Base-by-base conservation (phyloP, 2,329 filamentous ascomycete species). In the Fusarium verrucosum region DNA sequence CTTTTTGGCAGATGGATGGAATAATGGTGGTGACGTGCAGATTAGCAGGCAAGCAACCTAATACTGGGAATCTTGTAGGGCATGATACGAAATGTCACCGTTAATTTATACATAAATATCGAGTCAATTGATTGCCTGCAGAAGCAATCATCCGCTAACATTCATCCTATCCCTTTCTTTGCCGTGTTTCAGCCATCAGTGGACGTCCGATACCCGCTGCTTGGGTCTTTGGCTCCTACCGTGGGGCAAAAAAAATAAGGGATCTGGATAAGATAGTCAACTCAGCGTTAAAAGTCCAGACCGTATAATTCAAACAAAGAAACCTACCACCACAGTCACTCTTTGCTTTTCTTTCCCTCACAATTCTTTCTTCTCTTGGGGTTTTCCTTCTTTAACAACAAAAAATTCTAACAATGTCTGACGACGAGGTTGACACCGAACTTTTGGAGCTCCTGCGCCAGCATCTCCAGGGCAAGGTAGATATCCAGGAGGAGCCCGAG, bases 371-470 rank as follows among this genome's bases (percentile, higher is more conserved):
- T 57, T 41, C 36, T 38, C 19, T 35, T 23, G 11, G 8, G 17
- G 25, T 17, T 28, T 30, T 32, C 13, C 30, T 25, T 45, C 17
- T 19, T 46, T 47, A 19, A 36, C 26, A 45, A 16, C n/a, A 33
- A 28, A 60, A 32, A 22, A 26, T 26, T 17, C 17, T 10, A 41
- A 33, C 35, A 47, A 96, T 96, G 91, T 96, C 92, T 42, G 93
- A 97, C 81, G 92, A 96, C 77, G 94, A 97, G 77, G 89, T 90
- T 43, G 94, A 97, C 74, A 89, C 86, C 36, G 94, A 97, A 78
- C 87, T 98, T 41, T 83, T 97, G 19, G 92, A 89, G 68, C 88
- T 97, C 19, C 85, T 98, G 14, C 89, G 93, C 50, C 88, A 95
- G 76, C 92, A 93, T 63, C 83, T 96, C 40, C 78, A 90, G 50